These are phyloP conservation scores for Cicer bijugum DNA, from an alignment of 306 rosid species.

Conservation along the genomic window DNA sequence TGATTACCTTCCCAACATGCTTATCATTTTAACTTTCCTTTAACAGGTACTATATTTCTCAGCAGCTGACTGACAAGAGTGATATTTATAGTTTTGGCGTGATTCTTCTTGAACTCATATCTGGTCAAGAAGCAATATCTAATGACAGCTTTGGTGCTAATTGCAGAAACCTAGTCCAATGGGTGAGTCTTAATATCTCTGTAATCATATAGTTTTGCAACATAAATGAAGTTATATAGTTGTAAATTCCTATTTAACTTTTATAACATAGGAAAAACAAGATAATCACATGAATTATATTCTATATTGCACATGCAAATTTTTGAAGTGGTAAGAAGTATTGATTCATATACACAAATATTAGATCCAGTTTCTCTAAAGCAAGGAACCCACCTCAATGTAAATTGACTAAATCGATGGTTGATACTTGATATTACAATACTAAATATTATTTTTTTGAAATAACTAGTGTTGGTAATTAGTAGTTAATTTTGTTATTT, in stretches of 20 bases:
- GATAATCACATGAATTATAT: neutral
- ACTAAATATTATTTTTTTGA: too few relatives aligned
- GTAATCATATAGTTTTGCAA: constrained; percentile 19
- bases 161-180: constrained; percentile 93
- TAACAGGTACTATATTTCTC: constrained; percentile 92
- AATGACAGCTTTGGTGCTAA: constrained; percentile 86
- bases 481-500: too few relatives aligned
- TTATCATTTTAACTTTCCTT: constrained; percentile 5
- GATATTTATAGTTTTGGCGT: constrained; percentile 96
- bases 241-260: neutral
- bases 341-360: neutral
- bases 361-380: too few relatives aligned
- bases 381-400: too few relatives aligned
- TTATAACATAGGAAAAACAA: neutral
- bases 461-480: too few relatives aligned
- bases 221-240: neutral
- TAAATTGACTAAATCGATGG: too few relatives aligned
- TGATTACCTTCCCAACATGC: neutral
- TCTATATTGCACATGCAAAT: neutral
- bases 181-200: constrained; percentile 67
- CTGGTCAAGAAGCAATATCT: constrained; percentile 99
- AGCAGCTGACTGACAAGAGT: constrained; percentile 96
- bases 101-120: constrained; percentile 95
- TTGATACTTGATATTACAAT: too few relatives aligned
- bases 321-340: neutral